Evolutionary conservation across 192 early-diverging fungal genomes (phyloP), one percentile per base, ranked within the genome.

Genomic region (Coemansia sp.): DNA sequence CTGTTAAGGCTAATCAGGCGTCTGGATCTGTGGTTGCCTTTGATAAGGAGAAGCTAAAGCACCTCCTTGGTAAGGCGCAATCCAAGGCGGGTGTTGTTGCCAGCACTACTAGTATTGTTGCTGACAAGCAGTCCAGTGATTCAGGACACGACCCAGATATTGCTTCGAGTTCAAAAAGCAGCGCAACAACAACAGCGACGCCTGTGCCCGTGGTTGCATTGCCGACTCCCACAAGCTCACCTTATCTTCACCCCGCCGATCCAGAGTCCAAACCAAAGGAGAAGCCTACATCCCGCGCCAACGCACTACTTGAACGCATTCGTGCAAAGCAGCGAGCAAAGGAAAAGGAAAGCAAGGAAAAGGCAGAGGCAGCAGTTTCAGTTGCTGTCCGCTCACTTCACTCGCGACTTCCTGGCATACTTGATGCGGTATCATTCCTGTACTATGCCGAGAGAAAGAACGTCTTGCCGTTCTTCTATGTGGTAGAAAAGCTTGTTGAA

Each of bases 241-340:
- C 75, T 0, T 27, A 61, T 6, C 42, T 77, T 21, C 54, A 63
- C 7, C 63, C 64, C 0, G 39, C 62, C 5, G 23, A 36, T 0
- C 19, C 52, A 14, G 33, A n/a, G 19, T 54, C 67, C 50, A 33
- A 52, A 14, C 24, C 51, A 5, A 64, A 61, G 51, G 64, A 54
- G 20, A 54, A 50, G 6, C 67, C 67, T 3, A 39, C 58, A 11
- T 32, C 63, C 1, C 22, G 32, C 8, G 78, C 74, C 7, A 54
- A 63, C 17, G 63, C 67, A 22, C 66, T 84, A 23, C 59, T 84
- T 7, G 82, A 79, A 21, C 82, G 82, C 0, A 84, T 84, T 54
- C 82, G 82, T 36, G 76, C 64, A 6, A 84, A 84, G 57, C 76
- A 84, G 52, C 70, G 68, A 10, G 68, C 72, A 23, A 70, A 67